A percentile compares a stretch with the other conserved stretches of the same genome.
phyloP scores from a whole-genome alignment of 306 rosid genomes.

The Alnus glutinosa region DNA sequence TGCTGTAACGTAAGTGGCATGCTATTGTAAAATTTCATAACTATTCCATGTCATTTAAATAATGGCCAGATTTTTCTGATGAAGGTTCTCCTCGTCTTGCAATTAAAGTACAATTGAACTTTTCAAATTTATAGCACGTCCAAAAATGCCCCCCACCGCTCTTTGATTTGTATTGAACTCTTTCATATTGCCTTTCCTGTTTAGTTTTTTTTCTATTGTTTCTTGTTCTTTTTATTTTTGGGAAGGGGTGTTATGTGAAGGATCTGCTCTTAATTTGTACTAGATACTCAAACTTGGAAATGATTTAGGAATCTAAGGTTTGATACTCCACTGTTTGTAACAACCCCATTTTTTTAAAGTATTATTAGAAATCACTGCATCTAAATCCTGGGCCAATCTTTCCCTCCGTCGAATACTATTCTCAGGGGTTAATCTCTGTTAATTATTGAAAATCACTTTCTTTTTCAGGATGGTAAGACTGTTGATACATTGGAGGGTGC shows the following conservation, averaged over 20 bases:
- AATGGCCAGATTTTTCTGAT: not conserved
- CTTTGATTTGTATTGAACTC: too few species aligned
- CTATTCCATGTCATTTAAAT: not conserved
- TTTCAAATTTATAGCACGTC: too few species aligned
- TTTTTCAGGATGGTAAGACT: constrained; percentile 76
- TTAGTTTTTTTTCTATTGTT: not conserved
- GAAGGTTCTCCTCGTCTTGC: not conserved
- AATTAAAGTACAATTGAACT: not conserved
- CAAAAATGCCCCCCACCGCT: too few species aligned
- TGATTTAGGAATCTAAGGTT: not conserved
- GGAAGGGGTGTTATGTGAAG: not conserved
- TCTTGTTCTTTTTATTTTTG: too few species aligned
- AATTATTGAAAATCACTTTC: constrained; percentile 14
- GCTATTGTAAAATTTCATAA: not conserved
- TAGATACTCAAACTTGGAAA: not conserved
- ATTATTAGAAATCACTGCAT: not conserved
- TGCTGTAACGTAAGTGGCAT: not conserved
- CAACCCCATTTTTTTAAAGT: not conserved
- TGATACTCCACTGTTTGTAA: not conserved
- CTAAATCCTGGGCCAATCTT: constrained; percentile 10
- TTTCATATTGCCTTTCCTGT: not conserved
- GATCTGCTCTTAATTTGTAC: not conserved
- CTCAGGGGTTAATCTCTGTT: not conserved
- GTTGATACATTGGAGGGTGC: constrained; percentile 92
- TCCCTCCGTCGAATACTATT: not conserved